Evolutionary conservation across 1,284 basidiomycete species (phyloP), one percentile per base, ranked within the genome.

Genomic region (Apiotrichum porosum): DNA sequence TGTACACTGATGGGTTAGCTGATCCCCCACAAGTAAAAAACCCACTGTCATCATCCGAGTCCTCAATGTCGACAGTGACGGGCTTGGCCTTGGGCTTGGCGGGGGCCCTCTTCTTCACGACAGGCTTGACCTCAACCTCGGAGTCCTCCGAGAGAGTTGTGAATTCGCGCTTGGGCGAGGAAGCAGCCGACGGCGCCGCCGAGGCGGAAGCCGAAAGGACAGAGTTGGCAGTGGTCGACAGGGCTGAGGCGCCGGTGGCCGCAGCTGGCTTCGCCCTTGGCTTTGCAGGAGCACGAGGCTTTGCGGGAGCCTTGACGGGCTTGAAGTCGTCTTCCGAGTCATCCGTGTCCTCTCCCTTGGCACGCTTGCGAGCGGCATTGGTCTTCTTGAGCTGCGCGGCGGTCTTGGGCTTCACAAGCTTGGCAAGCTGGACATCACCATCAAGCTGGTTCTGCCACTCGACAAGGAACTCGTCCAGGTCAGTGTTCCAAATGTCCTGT

Each of bases 401-500:
- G 28, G 62, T 61, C 51, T 72, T 74, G 54, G 89, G 85, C 76
- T 90, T 92, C 62, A 80, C 78, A 71, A 60, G 79, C 80, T 74
- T 85, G 80, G 59, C 81, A 78, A 46, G 78, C 76, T 15, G 51
- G 6, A 52, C 59, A 47, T 78, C 77, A 17, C 79, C 77, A 45
- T 80, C 77, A 62, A 85, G 85, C 14, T 80, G 77, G 57, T 78
- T 78, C 82, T 87, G 59, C 90, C 91, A 97, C 63, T 86, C 83
- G 34, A 75, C 78, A 34, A 91, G 69, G 79, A 98, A 95, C 23
- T 71, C 74, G 63, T 93, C 86, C 21, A 99, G 78, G 64, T 99
- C 95, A 13, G 79, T 78, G 63, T 88, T 87, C 95, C 95, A 99
- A 55, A 99, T 78, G 60, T 88, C 82, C 57, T 83, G 83, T 0